phyloP scores from a whole-genome alignment of 495 filamentous ascomycete species.

The Pyronema omphalodes region DNA sequence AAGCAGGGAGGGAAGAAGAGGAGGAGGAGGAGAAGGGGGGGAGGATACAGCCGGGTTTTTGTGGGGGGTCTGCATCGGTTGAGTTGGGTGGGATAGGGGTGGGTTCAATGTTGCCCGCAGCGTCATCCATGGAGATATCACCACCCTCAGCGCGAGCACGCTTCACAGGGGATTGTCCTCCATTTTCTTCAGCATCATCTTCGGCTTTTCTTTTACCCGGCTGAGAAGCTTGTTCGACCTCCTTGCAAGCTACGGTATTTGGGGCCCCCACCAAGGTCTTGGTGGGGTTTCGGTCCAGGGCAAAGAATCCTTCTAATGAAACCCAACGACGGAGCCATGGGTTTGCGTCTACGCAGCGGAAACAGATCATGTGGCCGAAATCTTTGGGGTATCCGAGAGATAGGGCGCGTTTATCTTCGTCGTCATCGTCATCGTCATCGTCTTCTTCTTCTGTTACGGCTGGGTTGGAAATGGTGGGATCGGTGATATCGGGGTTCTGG shows the following conservation, averaged over 20 bases:
- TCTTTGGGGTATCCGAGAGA: slow-evolving; percentile 79
- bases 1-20: slow-evolving; percentile 26
- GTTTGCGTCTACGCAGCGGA: slow-evolving; percentile 72
- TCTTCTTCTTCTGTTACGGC: slow-evolving; percentile 21
- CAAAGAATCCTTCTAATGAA: slow-evolving; percentile 63
- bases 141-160: slow-evolving; percentile 26
- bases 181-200: slow-evolving; percentile 33
- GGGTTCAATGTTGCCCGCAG: slow-evolving; percentile 24
- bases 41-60: slow-evolving; percentile 28
- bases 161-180: slow-evolving; percentile 18
- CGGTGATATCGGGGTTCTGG: no score
- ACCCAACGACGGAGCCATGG: slow-evolving; percentile 90
- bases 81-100: background rate
- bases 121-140: no score
- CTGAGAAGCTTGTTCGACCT: background rate
- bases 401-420: slow-evolving; percentile 38
- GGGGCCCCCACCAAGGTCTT: background rate
- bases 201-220: slow-evolving; percentile 55
- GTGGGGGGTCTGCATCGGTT: slow-evolving; percentile 10
- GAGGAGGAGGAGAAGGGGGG: slow-evolving; percentile 34
- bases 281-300: slow-evolving; percentile 32
- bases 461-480: background rate
- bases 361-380: slow-evolving; percentile 82
- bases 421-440: slow-evolving; percentile 30
- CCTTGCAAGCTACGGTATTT: background rate